phyloP scores from a whole-genome alignment of 2,329 filamentous ascomycete genomes.

The Tolypocladium pustulatum region DNA sequence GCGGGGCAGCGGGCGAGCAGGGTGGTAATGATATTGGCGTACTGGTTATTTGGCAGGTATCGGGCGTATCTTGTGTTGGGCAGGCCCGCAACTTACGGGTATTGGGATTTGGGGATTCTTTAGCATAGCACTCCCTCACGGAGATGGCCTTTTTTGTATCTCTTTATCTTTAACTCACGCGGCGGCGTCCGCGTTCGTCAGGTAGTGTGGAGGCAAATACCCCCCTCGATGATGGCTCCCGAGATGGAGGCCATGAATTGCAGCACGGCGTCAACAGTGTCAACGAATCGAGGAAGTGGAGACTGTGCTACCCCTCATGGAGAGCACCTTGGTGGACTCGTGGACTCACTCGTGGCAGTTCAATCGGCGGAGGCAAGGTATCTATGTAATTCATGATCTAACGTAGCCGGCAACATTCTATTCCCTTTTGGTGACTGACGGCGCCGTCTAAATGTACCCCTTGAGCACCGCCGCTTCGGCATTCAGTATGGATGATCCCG shows the following conservation, averaged over 20 bases:
- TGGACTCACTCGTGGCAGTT: no score
- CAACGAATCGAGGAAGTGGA: background rate
- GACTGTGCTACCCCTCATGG: background rate
- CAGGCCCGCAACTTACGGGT: background rate
- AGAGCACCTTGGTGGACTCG: background rate
- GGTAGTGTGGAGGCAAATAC: slow-evolving; percentile 2
- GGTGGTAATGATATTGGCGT: slow-evolving; percentile 3
- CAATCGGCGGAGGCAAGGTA: background rate
- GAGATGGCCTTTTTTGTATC: background rate
- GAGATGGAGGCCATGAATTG: background rate
- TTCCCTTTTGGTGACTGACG: background rate
- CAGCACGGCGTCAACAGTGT: background rate
- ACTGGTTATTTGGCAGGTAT: slow-evolving; percentile 1
- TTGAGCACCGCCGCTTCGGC: slow-evolving; percentile 87
- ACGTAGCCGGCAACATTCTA: background rate
- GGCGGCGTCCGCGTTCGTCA: background rate
- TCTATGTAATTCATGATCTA: background rate
- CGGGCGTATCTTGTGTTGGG: background rate
- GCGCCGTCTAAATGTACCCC: slow-evolving; percentile 54
- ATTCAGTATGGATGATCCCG: slow-evolving; percentile 92
- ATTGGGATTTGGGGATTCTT: background rate
- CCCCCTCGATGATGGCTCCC: background rate
- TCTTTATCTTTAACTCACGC: background rate
- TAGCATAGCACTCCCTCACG: background rate
- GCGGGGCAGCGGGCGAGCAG: background rate